phyloP scores from a whole-genome alignment of 2,329 filamentous ascomycete species.

The Fusarium sp. region DNA sequence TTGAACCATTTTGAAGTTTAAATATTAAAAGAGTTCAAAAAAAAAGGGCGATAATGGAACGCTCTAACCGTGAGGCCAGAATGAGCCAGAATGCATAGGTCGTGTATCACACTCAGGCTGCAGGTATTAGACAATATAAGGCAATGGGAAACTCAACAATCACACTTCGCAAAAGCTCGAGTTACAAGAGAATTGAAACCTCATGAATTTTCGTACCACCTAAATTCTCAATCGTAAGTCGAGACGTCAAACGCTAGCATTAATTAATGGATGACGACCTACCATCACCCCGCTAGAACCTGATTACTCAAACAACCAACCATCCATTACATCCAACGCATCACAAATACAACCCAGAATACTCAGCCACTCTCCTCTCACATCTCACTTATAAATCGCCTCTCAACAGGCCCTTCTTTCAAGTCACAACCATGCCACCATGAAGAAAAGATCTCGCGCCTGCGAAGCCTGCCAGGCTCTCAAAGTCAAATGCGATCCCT shows the following conservation, averaged over 20 bases:
- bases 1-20: no score
- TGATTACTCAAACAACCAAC: not conserved
- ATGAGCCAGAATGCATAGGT: no score
- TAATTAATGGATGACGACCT: not conserved
- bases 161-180: not conserved
- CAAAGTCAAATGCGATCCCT: constrained; percentile 32
- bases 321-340: not conserved
- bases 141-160: no score
- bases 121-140: no score
- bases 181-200: not conserved
- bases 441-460: constrained; percentile 31
- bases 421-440: not conserved
- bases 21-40: no score
- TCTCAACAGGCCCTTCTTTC: not conserved
- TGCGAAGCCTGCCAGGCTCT: constrained; percentile 33
- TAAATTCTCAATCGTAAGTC: not conserved
- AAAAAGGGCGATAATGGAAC: no score
- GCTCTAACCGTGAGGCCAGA: no score
- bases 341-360: not conserved
- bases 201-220: not conserved
- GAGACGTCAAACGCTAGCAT: not conserved
- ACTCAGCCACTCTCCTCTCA: constrained; percentile 8
- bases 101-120: not conserved
- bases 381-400: not conserved
- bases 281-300: not conserved